Percentiles rank a stretch among this genome's conserved stretches.
These are phyloP conservation scores for Carex scoparia DNA, from an alignment of 176 grass and related monocot species.

Conservation along the genomic window DNA sequence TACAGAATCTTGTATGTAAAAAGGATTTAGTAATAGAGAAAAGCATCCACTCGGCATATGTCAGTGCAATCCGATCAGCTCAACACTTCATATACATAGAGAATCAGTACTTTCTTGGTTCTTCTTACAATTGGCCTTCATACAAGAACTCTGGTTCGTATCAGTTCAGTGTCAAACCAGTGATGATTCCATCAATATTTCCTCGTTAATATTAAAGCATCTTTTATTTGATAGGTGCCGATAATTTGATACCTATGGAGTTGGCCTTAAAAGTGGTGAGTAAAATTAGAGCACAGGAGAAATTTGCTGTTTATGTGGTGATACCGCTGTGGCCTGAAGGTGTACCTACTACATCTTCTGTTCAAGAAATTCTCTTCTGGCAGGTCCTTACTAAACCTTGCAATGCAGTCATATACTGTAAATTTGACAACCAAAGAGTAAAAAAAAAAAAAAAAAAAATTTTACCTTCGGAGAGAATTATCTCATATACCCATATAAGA, in stretches of 20 bases:
- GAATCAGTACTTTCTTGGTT: constrained; percentile 98
- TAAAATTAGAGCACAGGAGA: constrained; percentile 72
- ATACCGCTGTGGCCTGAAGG: constrained; percentile 99
- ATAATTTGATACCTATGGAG: constrained; percentile 96
- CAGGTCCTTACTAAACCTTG: constrained; percentile 48
- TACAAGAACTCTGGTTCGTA: constrained; percentile 71
- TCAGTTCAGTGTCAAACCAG: not conserved
- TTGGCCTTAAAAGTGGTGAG: constrained; percentile 85
- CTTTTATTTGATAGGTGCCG: constrained; percentile 53
- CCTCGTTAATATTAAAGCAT: constrained; percentile 10
- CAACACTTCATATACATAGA: constrained; percentile 98
- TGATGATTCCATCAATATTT: constrained; percentile 5
- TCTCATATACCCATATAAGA: not conserved
- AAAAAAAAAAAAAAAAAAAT: not conserved
- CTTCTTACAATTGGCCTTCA: constrained; percentile 83
- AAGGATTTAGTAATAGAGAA: constrained; percentile 90
- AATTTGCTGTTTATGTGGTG: constrained; percentile 88
- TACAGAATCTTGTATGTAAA: constrained; percentile 84
- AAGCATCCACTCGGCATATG: constrained; percentile 97
- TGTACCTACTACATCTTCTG: constrained; percentile 56
- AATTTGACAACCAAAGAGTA: not conserved
- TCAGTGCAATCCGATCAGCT: constrained; percentile 88
- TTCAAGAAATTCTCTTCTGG: constrained; percentile 96
- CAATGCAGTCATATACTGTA: constrained; percentile 14
- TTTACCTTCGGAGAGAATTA: not conserved